A percentile compares a stretch with the other conserved stretches of the same genome.
These are phyloP conservation scores for Orbilia oligospora DNA, from an alignment of 2,329 filamentous ascomycete species.

Conservation along the genomic window DNA sequence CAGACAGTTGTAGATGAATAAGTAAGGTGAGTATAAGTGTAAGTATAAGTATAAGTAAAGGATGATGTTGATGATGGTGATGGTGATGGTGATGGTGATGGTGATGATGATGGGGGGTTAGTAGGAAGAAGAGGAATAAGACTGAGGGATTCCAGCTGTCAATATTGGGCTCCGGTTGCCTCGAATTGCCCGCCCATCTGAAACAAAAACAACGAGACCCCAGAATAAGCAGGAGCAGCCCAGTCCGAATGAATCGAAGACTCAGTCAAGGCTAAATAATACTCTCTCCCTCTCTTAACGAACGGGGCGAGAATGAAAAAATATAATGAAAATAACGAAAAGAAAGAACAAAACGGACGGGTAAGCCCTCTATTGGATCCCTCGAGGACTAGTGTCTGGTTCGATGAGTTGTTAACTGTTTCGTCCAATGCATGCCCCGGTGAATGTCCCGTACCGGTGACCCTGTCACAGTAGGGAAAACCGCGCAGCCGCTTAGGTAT, in stretches of 20 bases:
- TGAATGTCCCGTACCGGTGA: constrained; percentile 43
- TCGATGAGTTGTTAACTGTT: constrained; percentile 62
- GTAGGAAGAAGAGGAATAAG: constrained; percentile 20
- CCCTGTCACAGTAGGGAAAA: constrained; percentile 47
- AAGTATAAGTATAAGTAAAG: no score
- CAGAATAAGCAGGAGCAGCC: constrained; percentile 60
- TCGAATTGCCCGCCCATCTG: constrained; percentile 58
- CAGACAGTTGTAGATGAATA: not conserved
- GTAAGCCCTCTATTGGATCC: constrained; percentile 38
- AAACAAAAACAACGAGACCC: constrained; percentile 59
- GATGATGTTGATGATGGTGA: no score
- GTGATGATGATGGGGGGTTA: not conserved
- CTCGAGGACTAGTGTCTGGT: constrained; percentile 46
- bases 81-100: not conserved
- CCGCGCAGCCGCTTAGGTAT: constrained; percentile 48
- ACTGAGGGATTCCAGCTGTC: constrained; percentile 57
- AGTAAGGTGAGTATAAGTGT: not conserved
- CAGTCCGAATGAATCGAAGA: constrained; percentile 12
- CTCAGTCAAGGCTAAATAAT: constrained; percentile 24
- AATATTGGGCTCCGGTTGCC: constrained; percentile 55
- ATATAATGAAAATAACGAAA: not conserved
- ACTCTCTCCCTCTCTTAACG: not conserved
- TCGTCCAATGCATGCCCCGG: constrained; percentile 51
- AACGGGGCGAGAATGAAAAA: not conserved
- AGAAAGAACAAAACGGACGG: constrained; percentile 9